Base-by-base conservation (phyloP, 805 yeast species). In the Starmerella kuoi region DNA sequence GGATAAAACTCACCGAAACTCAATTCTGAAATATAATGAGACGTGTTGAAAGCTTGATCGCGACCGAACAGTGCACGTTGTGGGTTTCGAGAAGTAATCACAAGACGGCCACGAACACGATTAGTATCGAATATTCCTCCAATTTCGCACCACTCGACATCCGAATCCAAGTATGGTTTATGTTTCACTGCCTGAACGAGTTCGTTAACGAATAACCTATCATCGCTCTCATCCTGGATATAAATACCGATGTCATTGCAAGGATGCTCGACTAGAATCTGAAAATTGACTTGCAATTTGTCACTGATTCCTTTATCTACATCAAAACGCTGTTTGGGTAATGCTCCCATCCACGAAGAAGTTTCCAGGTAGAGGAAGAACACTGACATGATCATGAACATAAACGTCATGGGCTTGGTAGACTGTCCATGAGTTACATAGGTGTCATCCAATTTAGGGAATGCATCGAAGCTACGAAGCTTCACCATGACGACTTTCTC, bases 1-100 rank as follows among this genome's bases (percentile, higher is more conserved):
- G 98, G 96, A 56, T 76, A 86, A 60, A 80, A 86, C 28, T 76
- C 83, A 12, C 98, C 98, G 62, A 78, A 88, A 9, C 96, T 85
- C 48, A 86, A 74, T 60, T 88, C 97, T 46, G 74, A 73, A 46
- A 91, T 78, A 4, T 75, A 74, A 61, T 91, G 98, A 1, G 94
- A 72, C 57, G 88, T 80, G 56, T 88, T 82, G 28, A 25, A 25
- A 14, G 28, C 12, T 11, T 14, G 28, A n/a, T n/a, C n/a, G 12
- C 14, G 28, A 11, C 28, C 28, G 14, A 25, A 25, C 45, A 83
- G 62, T 5, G 14, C n/a, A 22, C 22, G 30, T 8, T 33, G 28
- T 18, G 32, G 21, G 3, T 20, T 25, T 4, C 23, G 21, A 5
- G 82, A 85, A 1, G 87, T 80, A 36, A 91, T 79, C 54, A 79